Evolutionary conservation across 345 rosid species (phyloP), one percentile per base, ranked within the genome.

Genomic region (Theobroma cacao): DNA sequence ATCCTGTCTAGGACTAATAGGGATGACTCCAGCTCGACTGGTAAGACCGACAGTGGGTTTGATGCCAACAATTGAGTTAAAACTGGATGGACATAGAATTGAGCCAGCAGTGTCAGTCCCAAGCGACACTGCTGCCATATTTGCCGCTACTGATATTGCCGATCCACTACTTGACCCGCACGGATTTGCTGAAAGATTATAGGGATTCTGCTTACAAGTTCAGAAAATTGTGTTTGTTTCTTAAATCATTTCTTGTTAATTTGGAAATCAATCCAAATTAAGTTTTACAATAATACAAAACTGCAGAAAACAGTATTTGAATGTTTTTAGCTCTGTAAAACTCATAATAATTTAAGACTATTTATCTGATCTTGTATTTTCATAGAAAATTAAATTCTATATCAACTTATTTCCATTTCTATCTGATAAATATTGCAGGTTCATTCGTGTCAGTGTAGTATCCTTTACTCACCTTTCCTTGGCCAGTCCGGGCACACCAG

Each of bases 131-230:
- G 92, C 85, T n/a, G 52, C 95, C 83, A 92, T 63, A 75, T 90
- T 91, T 1, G 94, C 91, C 5, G 98, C 93, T 24, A 90, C 92
- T 0, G 93, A 84, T 74, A 92, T 91, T 33, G 90, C 94, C 26
- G 98, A 85, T 24, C 92, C 98, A 60, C 93, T 94, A 62, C 94
- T 92, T 72, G 96, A 92, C 41, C 96, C 94, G 38, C 87, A 85
- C 0, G 96, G 92, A 84, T 43, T 75, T 12, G 83, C 93, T 12
- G 92, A 84, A 36, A 88, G 76, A 48, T 83, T 84, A 62, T 92
- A 92, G 9, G 97, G 97, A 80, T 94, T 94, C 95, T 92, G 87
- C 86, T 79, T 2, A 4, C 28, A 24, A 12, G 40, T n/a, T 43
- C 2, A 30, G 18, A 2, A 48, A 45, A 50, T 62, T 62, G 17